These are phyloP conservation scores for Aspergillus aculeatinus DNA, from an alignment of 2,329 filamentous ascomycete genomes.

Conservation along the genomic window DNA sequence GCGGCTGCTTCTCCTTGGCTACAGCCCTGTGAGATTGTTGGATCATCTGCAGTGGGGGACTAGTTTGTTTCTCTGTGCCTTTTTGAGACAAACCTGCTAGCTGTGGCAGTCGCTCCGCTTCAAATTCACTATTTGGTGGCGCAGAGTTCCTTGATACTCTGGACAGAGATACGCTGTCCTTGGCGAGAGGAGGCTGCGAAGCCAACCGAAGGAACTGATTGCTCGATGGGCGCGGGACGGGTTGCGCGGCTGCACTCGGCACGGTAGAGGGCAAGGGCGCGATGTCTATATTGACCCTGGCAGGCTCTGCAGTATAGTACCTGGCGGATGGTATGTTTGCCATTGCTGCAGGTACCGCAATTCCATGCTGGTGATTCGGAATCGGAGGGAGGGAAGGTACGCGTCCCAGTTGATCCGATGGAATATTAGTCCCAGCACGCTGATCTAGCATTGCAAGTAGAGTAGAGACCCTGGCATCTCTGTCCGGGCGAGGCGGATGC, in stretches of 20 bases:
- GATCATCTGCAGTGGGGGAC: background rate
- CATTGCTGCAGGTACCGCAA: background rate
- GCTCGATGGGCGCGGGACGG: background rate
- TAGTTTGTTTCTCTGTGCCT: background rate
- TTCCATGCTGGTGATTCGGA: background rate
- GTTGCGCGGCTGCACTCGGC: background rate
- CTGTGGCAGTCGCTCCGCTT: background rate
- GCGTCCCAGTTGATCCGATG: background rate
- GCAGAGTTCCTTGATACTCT: background rate
- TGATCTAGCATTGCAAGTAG: background rate
- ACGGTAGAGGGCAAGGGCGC: background rate
- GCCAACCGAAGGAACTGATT: background rate
- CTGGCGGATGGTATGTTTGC: background rate
- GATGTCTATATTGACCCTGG: background rate
- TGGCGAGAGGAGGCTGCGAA: background rate
- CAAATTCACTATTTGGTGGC: background rate
- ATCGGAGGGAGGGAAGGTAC: background rate
- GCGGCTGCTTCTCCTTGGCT: background rate
- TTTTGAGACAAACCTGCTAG: background rate
- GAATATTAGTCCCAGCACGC: background rate
- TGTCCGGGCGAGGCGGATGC: background rate
- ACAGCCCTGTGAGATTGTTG: constrained; percentile 1
- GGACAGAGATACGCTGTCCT: background rate
- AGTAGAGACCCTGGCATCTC: background rate
- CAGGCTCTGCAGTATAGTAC: background rate